Base-by-base conservation (phyloP, 805 yeast genomes). In the Saccharomycopsis babjevae region DNA sequence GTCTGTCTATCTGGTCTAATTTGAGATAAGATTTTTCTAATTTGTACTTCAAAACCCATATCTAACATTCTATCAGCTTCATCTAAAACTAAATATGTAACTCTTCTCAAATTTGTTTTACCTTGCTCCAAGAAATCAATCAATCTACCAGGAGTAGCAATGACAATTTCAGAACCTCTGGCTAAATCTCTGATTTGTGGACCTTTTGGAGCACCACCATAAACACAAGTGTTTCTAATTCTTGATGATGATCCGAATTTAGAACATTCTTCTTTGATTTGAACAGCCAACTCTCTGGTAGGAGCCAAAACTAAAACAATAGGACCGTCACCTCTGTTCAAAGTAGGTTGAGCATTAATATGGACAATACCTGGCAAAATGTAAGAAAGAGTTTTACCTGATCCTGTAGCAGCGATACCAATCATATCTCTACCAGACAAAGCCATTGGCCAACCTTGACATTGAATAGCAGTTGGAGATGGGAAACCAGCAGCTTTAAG, bases 371-470 rank as follows among this genome's bases (percentile, higher is more conserved):
- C 88, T 67, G 99, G 99, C 72, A 94, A 81, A 80, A 97, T 90
- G 81, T 93, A 94, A 50, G 97, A 89, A 69, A 94, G 81, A 65
- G 99, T 94, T 81, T 94, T 94, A 82, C 99, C 99, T 61, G 97
- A 92, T 77, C 99, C 99, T 67, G 99, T 94, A 68, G 97, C 88
- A 61, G 99, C 98, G 74, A 94, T 87, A 82, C 99, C 99, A 76
- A 94, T 89, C 93, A 94, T 88, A 74, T 94, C 98, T 79, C 98
- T 89, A 80, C 99, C 99, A 69, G 93, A 85, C 62, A 92, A 80
- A 71, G 99, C 99, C 99, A 94, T 94, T 66, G 99, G 99, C 99
- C 99, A 94, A 79, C 99, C 99, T 80, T 94, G 99, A 76, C 97
- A 90, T 79, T 94, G 99, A 71, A 94, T 94, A 67, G 90, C 91